These are phyloP conservation scores for Stevia rebaudiana DNA, from an alignment of 140 eudicot species.

Conservation along the genomic window DNA sequence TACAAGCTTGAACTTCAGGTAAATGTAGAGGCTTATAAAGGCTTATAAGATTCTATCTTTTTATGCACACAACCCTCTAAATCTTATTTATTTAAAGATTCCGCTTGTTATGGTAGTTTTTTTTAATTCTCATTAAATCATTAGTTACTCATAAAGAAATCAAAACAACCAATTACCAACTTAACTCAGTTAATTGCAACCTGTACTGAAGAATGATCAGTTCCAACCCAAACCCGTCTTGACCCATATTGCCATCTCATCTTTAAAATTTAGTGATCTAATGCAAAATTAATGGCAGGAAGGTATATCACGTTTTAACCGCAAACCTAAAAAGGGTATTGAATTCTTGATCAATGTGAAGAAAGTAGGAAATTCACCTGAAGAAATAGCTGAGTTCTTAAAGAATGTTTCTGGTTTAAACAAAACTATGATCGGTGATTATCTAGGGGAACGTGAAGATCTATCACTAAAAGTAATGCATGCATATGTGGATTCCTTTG, in stretches of 20 bases:
- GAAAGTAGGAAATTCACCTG: conserved; percentile 81
- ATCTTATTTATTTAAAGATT: background rate
- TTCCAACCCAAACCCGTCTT: background rate
- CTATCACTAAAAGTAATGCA: conserved; percentile 82
- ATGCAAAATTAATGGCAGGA: conserved; percentile 65
- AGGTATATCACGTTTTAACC: conserved; percentile 91
- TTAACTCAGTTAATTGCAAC: background rate
- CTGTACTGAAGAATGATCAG: background rate
- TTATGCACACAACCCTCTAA: background rate
- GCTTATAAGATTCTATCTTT: background rate
- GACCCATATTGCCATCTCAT: conserved; percentile 1
- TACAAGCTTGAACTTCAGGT: conserved; percentile 99
- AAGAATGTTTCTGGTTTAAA: conserved; percentile 65
- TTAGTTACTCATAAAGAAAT: background rate
- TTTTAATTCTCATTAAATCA: background rate
- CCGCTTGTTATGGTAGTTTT: background rate
- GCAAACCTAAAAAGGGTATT: conserved; percentile 86
- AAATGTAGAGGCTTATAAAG: conserved; percentile 10
- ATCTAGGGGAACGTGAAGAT: conserved; percentile 90
- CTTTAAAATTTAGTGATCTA: conserved; percentile 23
- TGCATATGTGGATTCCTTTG: conserved; percentile 92
- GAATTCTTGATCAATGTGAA: conserved; percentile 83
- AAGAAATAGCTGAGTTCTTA: conserved; percentile 81
- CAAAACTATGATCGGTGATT: conserved; percentile 79
- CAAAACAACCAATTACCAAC: background rate